Evolutionary conservation across 2,329 filamentous ascomycete species (phyloP), one percentile per base, ranked within the genome.

Genomic region (Dryadomyces sulphureus): DNA sequence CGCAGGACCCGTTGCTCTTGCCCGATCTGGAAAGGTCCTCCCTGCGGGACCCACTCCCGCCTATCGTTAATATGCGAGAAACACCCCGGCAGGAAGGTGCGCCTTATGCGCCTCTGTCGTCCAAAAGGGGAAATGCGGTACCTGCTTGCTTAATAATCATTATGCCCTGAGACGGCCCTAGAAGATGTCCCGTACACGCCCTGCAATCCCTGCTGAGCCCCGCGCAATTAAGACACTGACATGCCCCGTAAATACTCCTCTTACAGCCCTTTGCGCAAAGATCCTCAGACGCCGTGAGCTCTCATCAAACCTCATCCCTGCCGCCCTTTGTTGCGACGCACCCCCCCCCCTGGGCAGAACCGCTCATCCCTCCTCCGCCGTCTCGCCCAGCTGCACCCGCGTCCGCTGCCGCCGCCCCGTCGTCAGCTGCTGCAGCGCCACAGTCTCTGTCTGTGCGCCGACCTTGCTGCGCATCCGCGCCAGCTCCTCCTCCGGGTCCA

Each of bases 391-490:
- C 67, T 81, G 89, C 68, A 96, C 88, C 71, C 86, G 94, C 65
- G 82, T 88, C 58, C 89, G 78, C 56, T 84, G 50, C 19, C 43
- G 45, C n/a, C 50, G 84, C 59, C 76, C 76, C 56, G 83, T 84
- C 52, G 84, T 90, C 59, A 96, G 80, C 62, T 87, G 81, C 66
- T 94, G 87, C 58, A 94, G 69, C 56, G 85, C 84, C 58, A 96
- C 83, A 67, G 89, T 92, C 67, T 93, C 85, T 62, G 84, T 77
- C 67, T 96, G 90, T 50, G 81, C 79, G 51, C 85, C 85, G 59
- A 93, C 83, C 73, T 95, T 98, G 73, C 85, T 84, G 66, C 94
- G 86, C 83, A 98, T 94, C 68, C 87, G 90, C 61, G 84, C 81
- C 60, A 98, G 92, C 66, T 96, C 89, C 64, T 89, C 87, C 68